Conservation (phyloP, 495 filamentous ascomycete genomes). For the Aspergillus campestris region DNA sequence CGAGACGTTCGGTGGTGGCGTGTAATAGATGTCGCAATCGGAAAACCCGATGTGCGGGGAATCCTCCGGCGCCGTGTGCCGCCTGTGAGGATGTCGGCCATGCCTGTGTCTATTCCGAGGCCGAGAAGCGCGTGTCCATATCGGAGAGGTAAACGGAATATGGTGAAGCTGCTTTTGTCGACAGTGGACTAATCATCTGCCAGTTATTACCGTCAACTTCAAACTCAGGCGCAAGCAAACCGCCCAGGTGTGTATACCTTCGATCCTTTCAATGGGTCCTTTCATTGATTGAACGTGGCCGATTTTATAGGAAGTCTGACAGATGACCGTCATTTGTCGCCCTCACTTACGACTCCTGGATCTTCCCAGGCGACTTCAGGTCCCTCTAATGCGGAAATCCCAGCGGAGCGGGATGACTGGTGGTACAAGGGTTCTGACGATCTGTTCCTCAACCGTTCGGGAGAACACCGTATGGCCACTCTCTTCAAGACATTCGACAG, state of each 20-base stretch:
- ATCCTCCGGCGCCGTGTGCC: slow-evolving; percentile 26
- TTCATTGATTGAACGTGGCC: too few relatives aligned
- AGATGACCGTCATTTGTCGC: too few relatives aligned
- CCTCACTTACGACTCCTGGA: slow-evolving; percentile 1
- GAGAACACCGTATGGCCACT: slow-evolving; percentile 25
- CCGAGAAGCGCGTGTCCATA: slow-evolving; percentile 30
- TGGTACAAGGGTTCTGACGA: slow-evolving; percentile 33
- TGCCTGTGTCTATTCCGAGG: slow-evolving; percentile 29
- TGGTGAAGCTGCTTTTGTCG: not conserved
- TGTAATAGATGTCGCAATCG: slow-evolving; percentile 31
- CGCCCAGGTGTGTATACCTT: slow-evolving; percentile 3
- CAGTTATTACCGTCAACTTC: slow-evolving; percentile 27
- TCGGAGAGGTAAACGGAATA: slow-evolving; percentile 19
- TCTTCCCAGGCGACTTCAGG: slow-evolving; percentile 1
- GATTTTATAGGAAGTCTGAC: too few relatives aligned
- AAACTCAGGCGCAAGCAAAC: slow-evolving; percentile 15
- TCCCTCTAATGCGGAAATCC: slow-evolving; percentile 14
- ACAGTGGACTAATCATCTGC: not conserved
- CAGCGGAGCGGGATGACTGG: slow-evolving; percentile 30
- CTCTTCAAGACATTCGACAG: not conserved
- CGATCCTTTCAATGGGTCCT: not conserved
- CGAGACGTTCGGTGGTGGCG: slow-evolving; percentile 27
- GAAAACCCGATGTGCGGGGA: slow-evolving; percentile 30
- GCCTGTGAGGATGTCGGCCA: slow-evolving; percentile 24
- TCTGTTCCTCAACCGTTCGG: slow-evolving; percentile 25